Base-by-base conservation (phyloP, 2,329 filamentous ascomycete genomes). In the Rugonectria rugulosa region DNA sequence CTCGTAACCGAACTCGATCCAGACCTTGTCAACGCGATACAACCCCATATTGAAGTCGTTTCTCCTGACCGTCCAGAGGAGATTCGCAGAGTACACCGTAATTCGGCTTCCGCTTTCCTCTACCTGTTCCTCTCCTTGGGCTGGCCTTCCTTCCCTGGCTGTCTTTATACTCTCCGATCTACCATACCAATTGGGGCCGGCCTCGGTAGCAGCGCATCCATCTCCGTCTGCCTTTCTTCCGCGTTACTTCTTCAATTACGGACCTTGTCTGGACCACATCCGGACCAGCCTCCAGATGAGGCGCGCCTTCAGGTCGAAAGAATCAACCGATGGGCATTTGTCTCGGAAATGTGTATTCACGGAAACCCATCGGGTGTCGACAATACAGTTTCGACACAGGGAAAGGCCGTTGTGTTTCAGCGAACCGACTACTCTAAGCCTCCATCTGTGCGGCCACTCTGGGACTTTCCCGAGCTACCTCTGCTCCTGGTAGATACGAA, bases 241-340 rank as follows among this genome's bases (percentile, higher is more conserved):
- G 92, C 94, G 1, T 82, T 99, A 14, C 83, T 98, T 11, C 79
- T 96, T 51, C 95, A 98, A 73, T 89, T 96, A 60, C 89, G 93
- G 46, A 91, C 93, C 3, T 81, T 99, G 6, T 89, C 92, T 2
- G 92, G 92, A 0, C 95, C 95, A 1, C 94, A 98, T 70, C 90
- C 91, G 0, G 94, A 98, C 67, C 94, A 98, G 73, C 91, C 92
- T 4, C 77, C 87, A 1, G 88, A 92, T 50, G 95, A 99, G 76
- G 91, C 91, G n/a, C 87, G 90, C 56, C 76, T 92, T 37, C 94
- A 99, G 72, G 84, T 98, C 24, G 93, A 98, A 77, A 87, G 94
- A 61, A 97, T 99, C 76, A 99, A 99, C 74, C 85, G 90, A 59
- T 99, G 96, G 95, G 93, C 95, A 0, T 98, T 97, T 73, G 95